Evolutionary conservation across 768 basidiomycete genomes (phyloP), one percentile per base, ranked within the genome.

Genomic region (Mycena maculata): DNA sequence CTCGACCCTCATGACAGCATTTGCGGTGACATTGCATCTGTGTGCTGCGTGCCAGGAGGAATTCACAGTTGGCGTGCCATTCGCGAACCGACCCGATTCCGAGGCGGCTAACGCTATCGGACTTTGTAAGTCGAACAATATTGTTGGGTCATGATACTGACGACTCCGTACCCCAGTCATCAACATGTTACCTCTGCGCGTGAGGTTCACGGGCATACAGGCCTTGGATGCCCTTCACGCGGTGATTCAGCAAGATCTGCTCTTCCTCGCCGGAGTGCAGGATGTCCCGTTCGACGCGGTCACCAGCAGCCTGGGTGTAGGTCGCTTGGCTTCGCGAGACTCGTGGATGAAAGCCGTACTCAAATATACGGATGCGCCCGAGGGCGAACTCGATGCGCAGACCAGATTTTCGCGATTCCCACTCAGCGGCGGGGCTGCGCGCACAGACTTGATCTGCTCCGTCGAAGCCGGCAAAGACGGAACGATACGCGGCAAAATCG

Each of bases 31-130:
- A 31, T 53, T 62, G 23, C 60, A 62, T 53, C 38, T 62, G 36
- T 52, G 41, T 31, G 60, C 60, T 23, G 60, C 60, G 25, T 28
- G 60, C 30, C 60, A 62, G 42, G 60, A 41, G 28, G 60, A 62
- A 25, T 53, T 62, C 20, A 50, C 53, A 23, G 30, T 62, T 15
- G 60, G 60, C 16, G 53, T 54, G 15, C 49, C 60, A n/a, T 53
- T 62, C 31, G 38, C 50, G 33, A 62, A 62, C 28, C 60, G 49
- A 11, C 9, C 49, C 36, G 28, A 38, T 52, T 4, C 22, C 36
- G 60, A 62, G 28, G 60, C 38, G 22, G 60, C 60, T 53, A 52
- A 41, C 16, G 60, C 38, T 5, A 39, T 62, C 36, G 60, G 36
- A 53, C 18, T 52, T 18, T 52, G 47, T 53, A 42, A 50, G 60